phyloP scores from a whole-genome alignment of 1,139 yeast genomes.

The Geotrichum aggregatum region DNA sequence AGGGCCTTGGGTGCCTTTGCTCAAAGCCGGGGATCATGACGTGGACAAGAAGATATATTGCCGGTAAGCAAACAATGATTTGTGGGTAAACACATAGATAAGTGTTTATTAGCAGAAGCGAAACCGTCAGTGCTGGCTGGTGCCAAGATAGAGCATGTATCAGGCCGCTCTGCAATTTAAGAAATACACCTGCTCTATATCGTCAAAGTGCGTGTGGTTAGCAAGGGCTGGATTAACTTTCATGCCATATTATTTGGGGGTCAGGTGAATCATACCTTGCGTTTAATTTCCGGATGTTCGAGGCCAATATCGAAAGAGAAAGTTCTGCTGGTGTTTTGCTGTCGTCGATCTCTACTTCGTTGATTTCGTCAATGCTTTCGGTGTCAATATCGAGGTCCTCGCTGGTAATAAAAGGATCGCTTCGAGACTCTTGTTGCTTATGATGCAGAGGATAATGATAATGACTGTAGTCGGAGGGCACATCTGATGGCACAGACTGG shows the following conservation, averaged over 20 bases:
- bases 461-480: too few relatives aligned
- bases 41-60: conserved; percentile 53
- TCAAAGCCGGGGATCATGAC: conserved; percentile 69
- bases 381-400: too few relatives aligned
- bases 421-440: too few relatives aligned
- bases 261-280: conserved; percentile 11
- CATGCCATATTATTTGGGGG: not conserved
- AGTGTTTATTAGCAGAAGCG: conserved; percentile 35
- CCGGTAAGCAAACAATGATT: conserved; percentile 59
- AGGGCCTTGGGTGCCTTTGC: conserved; percentile 52
- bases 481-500: too few relatives aligned
- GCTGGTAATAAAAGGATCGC: too few relatives aligned
- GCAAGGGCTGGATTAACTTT: not conserved
- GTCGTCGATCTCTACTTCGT: too few relatives aligned
- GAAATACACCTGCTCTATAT: conserved; percentile 5
- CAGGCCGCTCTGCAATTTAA: conserved; percentile 11
- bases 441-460: too few relatives aligned
- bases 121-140: conserved; percentile 30
- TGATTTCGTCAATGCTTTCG: too few relatives aligned
- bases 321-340: conserved; percentile 6
- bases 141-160: conserved; percentile 19
- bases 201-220: not conserved
- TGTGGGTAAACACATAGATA: conserved; percentile 57
- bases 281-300: conserved; percentile 20
- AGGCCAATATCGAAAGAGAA: conserved; percentile 18